Evolutionary conservation across 2,329 filamentous ascomycete genomes (phyloP), one percentile per base, ranked within the genome.

Genomic region (Colletotrichum cordylinicola): DNA sequence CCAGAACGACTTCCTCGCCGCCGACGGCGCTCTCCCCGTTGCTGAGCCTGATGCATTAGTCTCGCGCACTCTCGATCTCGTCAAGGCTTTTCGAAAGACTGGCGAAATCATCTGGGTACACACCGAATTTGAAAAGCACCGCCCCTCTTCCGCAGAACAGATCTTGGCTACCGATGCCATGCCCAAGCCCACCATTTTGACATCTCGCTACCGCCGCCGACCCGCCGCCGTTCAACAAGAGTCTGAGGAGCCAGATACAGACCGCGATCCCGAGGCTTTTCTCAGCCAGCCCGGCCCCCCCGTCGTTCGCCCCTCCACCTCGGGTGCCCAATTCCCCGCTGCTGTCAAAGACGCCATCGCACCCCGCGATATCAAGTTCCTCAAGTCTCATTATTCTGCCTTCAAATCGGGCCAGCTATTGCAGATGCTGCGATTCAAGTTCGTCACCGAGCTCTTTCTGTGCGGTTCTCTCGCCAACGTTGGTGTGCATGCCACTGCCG

Each of bases 371-470:
- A 81, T 89, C 58, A 82, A 87, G 61, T 83, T 92, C 70, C 86
- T 89, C 69, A 98, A 98, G 84, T 92, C 92, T 7, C 91, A 95
- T 79, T 98, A 98, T 84, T 98, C 97, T 6, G 96, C 96, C 16
- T 96, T 98, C 82, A 91, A 92, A 69, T 92, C 91, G 10, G 95
- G 93, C 0, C 90, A 91, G 65, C 88, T 98, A 18, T 89, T 98
- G 9, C 89, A 94, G 66, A 89, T 92, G n/a, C 86, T 98, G 61
- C 92, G 96, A n/a, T 92, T 93, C n/a, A 94, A 93, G 78, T 93
- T 98, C 79, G 92, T 98, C 74, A 98, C 96, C 3, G 94, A 98
- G 80, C 87, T 99, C 15, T 98, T 94, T 84, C 91, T 98, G 29
- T 98, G 95, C 81, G 97, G 97, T 27, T 94, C 94, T 60, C 90